A percentile compares a stretch with the other conserved stretches of the same genome.
Evolutionary conservation across 257 asterid species (phyloP).

Genomic region (Eucommia ulmoides): DNA sequence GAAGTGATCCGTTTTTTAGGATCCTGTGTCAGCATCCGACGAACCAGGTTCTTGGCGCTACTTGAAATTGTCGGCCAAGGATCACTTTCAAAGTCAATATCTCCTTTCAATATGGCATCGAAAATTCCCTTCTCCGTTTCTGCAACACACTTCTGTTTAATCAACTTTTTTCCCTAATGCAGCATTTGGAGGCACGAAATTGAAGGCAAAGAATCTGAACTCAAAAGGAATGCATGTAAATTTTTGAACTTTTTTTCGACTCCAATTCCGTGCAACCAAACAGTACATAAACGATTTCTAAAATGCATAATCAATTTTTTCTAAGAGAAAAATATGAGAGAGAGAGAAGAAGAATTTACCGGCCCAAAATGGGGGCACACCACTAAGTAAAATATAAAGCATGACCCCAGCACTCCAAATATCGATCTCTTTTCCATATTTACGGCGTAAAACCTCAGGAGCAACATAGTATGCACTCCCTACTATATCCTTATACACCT

Average conservation of each 20-base stretch:
- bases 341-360: too few species aligned
- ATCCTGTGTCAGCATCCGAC: conserved; percentile 53
- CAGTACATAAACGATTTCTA: too few species aligned
- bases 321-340: too few species aligned
- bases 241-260: too few species aligned
- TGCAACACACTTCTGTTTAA: conserved; percentile 14
- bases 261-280: too few species aligned
- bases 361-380: conserved; percentile 91
- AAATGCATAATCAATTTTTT: too few species aligned
- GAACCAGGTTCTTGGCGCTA: conserved; percentile 74
- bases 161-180: too few species aligned
- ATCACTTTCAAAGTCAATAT: conserved; percentile 47
- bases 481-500: conserved; percentile 54
- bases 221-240: too few species aligned
- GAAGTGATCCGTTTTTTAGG: conserved; percentile 61
- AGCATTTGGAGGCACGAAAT: too few species aligned
- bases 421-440: conserved; percentile 68
- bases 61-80: conserved; percentile 72
- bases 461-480: conserved; percentile 92
- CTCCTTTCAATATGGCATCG: conserved; percentile 48
- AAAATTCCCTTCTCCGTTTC: conserved; percentile 68
- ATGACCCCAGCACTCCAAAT: conserved; percentile 91
- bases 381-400: conserved; percentile 68
- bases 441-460: conserved; percentile 65
- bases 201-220: too few species aligned